These are phyloP conservation scores for Chlorella sp. DNA, from an alignment of 139 green algal genomes.

Conservation along the genomic window DNA sequence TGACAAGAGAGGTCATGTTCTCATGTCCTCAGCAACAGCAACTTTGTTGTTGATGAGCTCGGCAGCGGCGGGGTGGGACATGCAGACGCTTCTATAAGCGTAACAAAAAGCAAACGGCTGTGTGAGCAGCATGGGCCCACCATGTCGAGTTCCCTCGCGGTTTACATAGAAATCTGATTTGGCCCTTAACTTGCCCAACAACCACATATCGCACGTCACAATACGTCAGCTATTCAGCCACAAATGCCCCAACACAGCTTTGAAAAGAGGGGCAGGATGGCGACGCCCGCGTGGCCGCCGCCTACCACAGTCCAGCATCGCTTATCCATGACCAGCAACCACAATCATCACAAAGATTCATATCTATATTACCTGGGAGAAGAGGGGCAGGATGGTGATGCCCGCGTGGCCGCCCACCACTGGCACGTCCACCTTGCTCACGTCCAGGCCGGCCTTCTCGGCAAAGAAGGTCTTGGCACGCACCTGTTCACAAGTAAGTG, in stretches of 20 bases:
- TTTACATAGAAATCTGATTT: neutral
- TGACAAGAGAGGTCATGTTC: neutral
- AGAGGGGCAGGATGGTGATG: slow-evolving; percentile 98
- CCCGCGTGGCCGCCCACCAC: slow-evolving; percentile 98
- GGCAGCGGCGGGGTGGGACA: no score
- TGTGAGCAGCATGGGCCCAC: neutral
- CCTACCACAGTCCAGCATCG: no score
- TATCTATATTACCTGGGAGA: slow-evolving; percentile 81
- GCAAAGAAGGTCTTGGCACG: slow-evolving; percentile 94
- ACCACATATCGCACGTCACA: no score
- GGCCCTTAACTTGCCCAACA: no score
- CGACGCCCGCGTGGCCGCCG: slow-evolving; percentile 97
- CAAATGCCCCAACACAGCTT: no score
- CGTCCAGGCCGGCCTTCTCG: slow-evolving; percentile 60
- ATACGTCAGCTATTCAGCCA: no score
- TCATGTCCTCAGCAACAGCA: no score
- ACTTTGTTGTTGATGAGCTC: no score
- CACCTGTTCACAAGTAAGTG: neutral
- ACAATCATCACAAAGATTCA: no score
- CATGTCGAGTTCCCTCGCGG: neutral
- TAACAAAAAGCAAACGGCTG: neutral
- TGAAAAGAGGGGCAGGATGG: slow-evolving; percentile 99
- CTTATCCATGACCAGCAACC: no score
- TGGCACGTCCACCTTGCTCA: slow-evolving; percentile 91
- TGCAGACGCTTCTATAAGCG: neutral